Evolutionary conservation across 192 early-diverging fungal genomes (phyloP), one percentile per base, ranked within the genome.

Genomic region (Coemansia sp.): DNA sequence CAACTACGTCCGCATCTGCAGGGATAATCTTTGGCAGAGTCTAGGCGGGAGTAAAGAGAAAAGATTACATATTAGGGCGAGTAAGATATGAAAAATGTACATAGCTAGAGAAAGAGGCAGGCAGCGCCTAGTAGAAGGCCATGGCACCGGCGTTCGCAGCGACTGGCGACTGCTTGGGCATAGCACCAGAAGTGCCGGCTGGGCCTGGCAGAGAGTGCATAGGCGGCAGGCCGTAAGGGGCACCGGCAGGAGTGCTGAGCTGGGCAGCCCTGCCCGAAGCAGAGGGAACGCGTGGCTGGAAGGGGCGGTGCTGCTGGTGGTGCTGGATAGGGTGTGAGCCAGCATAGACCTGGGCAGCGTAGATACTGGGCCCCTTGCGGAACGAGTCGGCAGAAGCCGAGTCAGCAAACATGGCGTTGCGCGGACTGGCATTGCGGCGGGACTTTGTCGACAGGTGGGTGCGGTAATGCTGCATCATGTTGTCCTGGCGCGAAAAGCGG

Each of bases 381-480:
- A 58, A 76, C 12, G 58, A 48, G 56, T 76, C 73, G 41, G 41
- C 41, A 0, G 41, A 54, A 3, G 35, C 34, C 35, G 43, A 48
- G 17, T 69, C 73, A 24, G 65, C 63, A 58, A 75, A 75, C 15
- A 75, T 67, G 14, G 65, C 72, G 54, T 62, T 69, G 33, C 69
- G 62, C 29, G 58, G 52, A 22, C 58, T 58, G 59, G 35, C 57
- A 19, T 64, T 72, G 39, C 68, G 64, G 34, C 87, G 83, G 18
- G 85, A 87, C 62, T 87, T 87, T 21, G 85, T 67, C 40, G 88
- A 88, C 68, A 87, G 79, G 63, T 93, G 91, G 7, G 89, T 90
- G 41, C 88, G 87, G 66, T 88, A 90, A 63, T 93, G 91, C 57
- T 93, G 91, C 86, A 88, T 90, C 88, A 91, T 91, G 67, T 93